Evolutionary conservation across 768 basidiomycete species (phyloP), one percentile per base, ranked within the genome.

Genomic region (Podaxis sp.): DNA sequence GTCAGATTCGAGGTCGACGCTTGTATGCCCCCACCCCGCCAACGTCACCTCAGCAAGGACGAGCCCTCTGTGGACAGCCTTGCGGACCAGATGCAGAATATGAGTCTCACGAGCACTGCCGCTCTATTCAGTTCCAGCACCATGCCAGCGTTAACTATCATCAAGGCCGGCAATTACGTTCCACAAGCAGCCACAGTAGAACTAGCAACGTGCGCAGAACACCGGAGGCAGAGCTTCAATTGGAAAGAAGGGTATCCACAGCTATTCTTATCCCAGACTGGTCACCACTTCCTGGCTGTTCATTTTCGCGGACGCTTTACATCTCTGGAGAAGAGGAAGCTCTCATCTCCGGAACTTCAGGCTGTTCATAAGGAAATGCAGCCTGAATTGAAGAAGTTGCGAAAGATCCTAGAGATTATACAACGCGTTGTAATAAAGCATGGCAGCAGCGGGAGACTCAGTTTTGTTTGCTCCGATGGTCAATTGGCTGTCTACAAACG

Each of bases 241-340:
- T 90, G 88, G 88, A 75, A 68, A 30, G 87, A 89, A 12, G 74
- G 77, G 1, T 90, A 85, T 70, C 83, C 86, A 0, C 89, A 91
- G 69, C 73, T 91, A 12, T 87, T 82, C 69, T 80, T 92, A 59
- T 89, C 90, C 5, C 86, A 87, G 69, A 91, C 87, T 0, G 74
- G 80, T 1, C 80, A 84, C 66, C 79, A 86, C 63, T 86, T 83
- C 69, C 74, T 89, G 58, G 89, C 82, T 0, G 73, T 82, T 46
- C 89, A 92, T 69, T 68, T 75, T 13, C 71, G 77, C 2, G 90
- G 90, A 1, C 72, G 44, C 1, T 91, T 92, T 71, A 67, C 70
- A 3, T 70, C 74, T 9, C 74, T 88, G 6, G 74, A 79, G 56
- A 87, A 87, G 70, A 72, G 76, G 46, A 79, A 80, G 49, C 74